Evolutionary conservation across 2,329 filamentous ascomycete genomes (phyloP), one percentile per base, ranked within the genome.

Genomic region (Arthrobotrys sinensis): DNA sequence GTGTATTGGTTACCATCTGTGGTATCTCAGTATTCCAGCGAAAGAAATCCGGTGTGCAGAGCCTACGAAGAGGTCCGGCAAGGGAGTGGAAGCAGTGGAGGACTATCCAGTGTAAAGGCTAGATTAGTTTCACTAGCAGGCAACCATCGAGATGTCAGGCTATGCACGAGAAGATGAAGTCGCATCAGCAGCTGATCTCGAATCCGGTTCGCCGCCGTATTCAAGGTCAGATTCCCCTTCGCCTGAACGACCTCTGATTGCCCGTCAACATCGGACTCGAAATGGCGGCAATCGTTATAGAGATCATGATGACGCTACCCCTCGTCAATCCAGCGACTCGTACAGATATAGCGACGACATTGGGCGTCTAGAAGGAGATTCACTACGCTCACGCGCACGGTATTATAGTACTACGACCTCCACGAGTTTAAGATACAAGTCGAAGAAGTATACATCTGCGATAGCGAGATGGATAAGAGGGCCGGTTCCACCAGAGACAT

Each of bases 401-500:
- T 64, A 64, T 48, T 64, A 72, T 72, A 65, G 66, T 67, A 71
- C 67, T 63, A 43, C 55, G 34, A 43, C 55, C 12, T 78, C 75
- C 43, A 52, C 73, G 36, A 77, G 57, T 67, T 48, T 68, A 46
- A 62, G 62, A 36, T 43, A 60, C n/a, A 24, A 67, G 48, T 67
- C 75, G 34, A 72, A 72, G 53, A 78, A 78, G 38, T 63, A 72
- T 48, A 62, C 60, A 14, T 19, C 60, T 11, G 62, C 75, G 21
- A 45, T 71, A 21, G 53, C 75, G 34, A 78, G 38, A 75, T 79
- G 76, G 76, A 50, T 79, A 48, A 83, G 85, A 52, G 90, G 90
- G 0, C 90, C 90, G 2, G 80, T 85, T n/a, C 86, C 86, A 36
- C 87, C 89, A 1, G 86, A 85, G 77, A 83, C 83, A 46, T 87